Base-by-base conservation (phyloP, 495 filamentous ascomycete species). In the Neurospora africana region DNA sequence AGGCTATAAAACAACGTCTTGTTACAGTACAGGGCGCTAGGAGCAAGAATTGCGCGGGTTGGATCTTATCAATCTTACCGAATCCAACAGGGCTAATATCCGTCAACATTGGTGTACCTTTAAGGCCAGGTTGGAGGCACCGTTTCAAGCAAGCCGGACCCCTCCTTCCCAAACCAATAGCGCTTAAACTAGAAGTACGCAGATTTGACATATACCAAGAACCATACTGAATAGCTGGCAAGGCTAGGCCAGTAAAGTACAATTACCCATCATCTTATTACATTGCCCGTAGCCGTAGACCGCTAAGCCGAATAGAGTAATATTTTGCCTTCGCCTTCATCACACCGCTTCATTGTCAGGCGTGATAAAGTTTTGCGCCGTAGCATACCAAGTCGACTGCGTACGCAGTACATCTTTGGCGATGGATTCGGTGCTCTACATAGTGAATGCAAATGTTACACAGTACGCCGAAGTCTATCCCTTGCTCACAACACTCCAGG, bases 361-460 rank as follows among this genome's bases (percentile, higher is more conserved):
- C 23, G 13, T 61, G 23, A 30, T 30, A 61, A 30, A 61, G 47
- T 61, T 30, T 61, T 30, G 23, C 13, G 23, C 23, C 47, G 23
- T 61, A 27, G 47, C 47, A 58, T 58, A 23, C 47, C 47, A n/a
- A 61, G 23, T 61, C 21, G 23, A 7, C 13, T 41, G 35, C 23
- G 15, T 67, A 33, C 33, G 33, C 33, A 33, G 33, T 33, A 53
- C 27, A 70, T 77, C 69, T 84, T 78, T 74, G 76, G 75, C 3
- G 84, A 85, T 27, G 83, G 82, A 35, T 78, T 75, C 37, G 79
- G 81, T 21, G 13, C 13, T 27, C 2, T 58, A 23, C n/a, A n/a
- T n/a, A n/a, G n/a, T n/a, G n/a, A 17, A 27, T 61, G 23, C 11
- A 15, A 13, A 61, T 61, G 47, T 58, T 61, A 58, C 47, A 58